These are phyloP conservation scores for Fusarium pininemorale DNA, from an alignment of 2,329 filamentous ascomycete species.

Conservation along the genomic window DNA sequence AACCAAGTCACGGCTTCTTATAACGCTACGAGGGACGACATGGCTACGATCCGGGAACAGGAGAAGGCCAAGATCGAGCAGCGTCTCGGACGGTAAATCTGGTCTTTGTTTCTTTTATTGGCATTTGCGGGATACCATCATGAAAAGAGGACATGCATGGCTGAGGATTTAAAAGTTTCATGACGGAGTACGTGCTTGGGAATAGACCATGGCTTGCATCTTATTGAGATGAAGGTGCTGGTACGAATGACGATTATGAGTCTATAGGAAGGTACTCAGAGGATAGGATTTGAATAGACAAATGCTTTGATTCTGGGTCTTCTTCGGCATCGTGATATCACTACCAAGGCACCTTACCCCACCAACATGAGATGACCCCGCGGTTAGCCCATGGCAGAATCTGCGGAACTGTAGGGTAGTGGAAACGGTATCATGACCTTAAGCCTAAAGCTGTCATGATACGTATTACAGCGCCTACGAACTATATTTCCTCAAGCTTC, in stretches of 20 bases:
- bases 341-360: slow-evolving; percentile 24
- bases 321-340: neutral
- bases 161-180: slow-evolving; percentile 13
- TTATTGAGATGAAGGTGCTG: neutral
- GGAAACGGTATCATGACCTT: slow-evolving; percentile 6
- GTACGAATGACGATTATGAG: slow-evolving; percentile 1
- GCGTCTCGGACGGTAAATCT: slow-evolving; percentile 60
- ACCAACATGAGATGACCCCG: slow-evolving; percentile 38
- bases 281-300: neutral
- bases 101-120: neutral
- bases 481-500: too few species aligned
- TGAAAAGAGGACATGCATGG: neutral
- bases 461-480: neutral
- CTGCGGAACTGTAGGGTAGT: slow-evolving; percentile 5
- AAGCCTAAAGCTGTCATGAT: slow-evolving; percentile 6
- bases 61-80: slow-evolving; percentile 81
- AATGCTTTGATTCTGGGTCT: neutral
- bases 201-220: slow-evolving; percentile 33
- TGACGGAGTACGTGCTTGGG: slow-evolving; percentile 22
- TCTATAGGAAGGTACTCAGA: neutral
- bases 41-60: slow-evolving; percentile 69
- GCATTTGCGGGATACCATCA: neutral
- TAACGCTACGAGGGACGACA: slow-evolving; percentile 81
- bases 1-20: slow-evolving; percentile 82
- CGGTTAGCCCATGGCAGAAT: slow-evolving; percentile 43